Evolutionary conservation across 2,329 filamentous ascomycete species (phyloP).

Genomic region (Stemphylium lycopersici): DNA sequence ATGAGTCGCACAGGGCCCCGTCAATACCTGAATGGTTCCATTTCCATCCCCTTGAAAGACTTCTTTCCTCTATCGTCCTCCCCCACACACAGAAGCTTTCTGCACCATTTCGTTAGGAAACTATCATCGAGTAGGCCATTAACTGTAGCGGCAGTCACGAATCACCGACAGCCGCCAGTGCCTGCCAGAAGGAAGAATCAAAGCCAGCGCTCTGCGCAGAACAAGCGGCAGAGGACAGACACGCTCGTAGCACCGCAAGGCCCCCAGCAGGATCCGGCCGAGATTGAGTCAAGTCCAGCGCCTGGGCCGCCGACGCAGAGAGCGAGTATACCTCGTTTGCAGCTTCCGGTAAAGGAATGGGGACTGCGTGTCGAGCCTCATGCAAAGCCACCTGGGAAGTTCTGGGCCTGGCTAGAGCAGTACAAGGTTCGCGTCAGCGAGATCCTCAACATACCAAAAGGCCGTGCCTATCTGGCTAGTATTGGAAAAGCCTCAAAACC

Average conservation of each 20-base stretch:
- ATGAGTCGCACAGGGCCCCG: too few species aligned
- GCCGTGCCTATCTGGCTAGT: neutral
- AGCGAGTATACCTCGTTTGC: too few species aligned
- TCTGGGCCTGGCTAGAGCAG: neutral
- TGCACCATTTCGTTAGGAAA: too few species aligned
- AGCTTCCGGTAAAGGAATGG: neutral
- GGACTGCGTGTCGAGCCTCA: neutral
- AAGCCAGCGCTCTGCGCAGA: neutral
- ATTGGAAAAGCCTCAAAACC: neutral
- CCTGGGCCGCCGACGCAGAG: neutral
- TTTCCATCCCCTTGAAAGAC: too few species aligned
- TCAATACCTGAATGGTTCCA: too few species aligned
- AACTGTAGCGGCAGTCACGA: too few species aligned
- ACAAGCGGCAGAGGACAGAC: neutral
- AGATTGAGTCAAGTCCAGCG: constrained; percentile 26
- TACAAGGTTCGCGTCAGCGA: neutral
- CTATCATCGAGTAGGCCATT: too few species aligned
- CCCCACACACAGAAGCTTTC: too few species aligned
- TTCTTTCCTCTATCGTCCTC: too few species aligned
- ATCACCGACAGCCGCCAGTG: neutral
- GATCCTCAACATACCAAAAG: neutral
- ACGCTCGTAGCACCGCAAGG: constrained; percentile 5
- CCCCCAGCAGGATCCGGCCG: constrained; percentile 18
- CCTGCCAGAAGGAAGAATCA: constrained; percentile 13
- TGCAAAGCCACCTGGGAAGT: neutral